phyloP scores from a whole-genome alignment of 805 yeast species.

The Metschnikowia arizonensis region DNA sequence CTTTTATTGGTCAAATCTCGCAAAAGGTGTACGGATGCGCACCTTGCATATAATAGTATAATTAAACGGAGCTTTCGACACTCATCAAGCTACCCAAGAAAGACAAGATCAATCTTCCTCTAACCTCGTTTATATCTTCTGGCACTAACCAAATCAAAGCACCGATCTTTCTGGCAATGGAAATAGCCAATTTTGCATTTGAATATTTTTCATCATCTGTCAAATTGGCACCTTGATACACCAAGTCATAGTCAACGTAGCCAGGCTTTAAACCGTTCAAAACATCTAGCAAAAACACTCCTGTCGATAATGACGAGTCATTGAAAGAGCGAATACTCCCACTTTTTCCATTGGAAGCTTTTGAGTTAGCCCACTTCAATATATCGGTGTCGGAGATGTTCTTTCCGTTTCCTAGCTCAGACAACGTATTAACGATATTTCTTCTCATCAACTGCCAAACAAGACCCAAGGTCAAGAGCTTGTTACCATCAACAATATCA shows the following conservation, averaged over 20 bases:
- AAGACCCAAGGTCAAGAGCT: conserved; percentile 80
- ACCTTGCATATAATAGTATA: not conserved
- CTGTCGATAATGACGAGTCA: conserved; percentile 72
- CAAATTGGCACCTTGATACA: conserved; percentile 62
- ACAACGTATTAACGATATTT: conserved; percentile 82
- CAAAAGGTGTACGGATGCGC: conserved; percentile 11
- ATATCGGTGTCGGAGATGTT: conserved; percentile 75
- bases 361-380: conserved; percentile 88
- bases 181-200: conserved; percentile 94
- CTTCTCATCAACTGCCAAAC: conserved; percentile 99
- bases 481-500: conserved; percentile 91
- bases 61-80: conserved; percentile 14
- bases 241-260: conserved; percentile 93
- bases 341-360: conserved; percentile 77
- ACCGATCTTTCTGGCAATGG: conserved; percentile 96
- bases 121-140: conserved; percentile 96
- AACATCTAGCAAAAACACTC: conserved; percentile 82
- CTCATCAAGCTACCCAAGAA: conserved; percentile 93
- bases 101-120: conserved; percentile 87
- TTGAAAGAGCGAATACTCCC: conserved; percentile 76
- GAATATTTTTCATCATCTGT: conserved; percentile 82
- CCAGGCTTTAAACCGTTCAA: conserved; percentile 95
- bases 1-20: conserved; percentile 19
- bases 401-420: conserved; percentile 69
- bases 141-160: conserved; percentile 99